A percentile compares a stretch with the other conserved stretches of the same genome.
Evolutionary conservation across 352 stramenopile genomes (phyloP).

Genomic region (Globisporangium radiosum): DNA sequence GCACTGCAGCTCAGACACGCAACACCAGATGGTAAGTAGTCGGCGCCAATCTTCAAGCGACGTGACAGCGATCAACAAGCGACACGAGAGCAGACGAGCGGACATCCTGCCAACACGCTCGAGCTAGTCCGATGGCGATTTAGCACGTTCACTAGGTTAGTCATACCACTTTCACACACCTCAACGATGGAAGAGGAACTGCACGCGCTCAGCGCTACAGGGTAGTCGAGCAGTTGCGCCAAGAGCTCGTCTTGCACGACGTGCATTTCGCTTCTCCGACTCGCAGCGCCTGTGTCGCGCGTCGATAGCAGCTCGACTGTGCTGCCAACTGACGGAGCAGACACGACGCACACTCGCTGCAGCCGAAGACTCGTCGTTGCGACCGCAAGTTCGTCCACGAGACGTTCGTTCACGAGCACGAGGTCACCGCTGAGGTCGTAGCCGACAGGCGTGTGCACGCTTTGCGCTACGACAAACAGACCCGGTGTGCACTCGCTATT

Average conservation of each 20-base stretch:
- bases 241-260: conserved; percentile 32
- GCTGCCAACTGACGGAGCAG: no score
- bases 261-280: not conserved
- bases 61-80: no score
- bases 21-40: no score
- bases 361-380: conserved; percentile 16
- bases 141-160: no score
- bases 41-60: no score
- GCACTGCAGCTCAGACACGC: no score
- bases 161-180: conserved; percentile 16
- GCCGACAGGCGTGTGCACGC: not conserved
- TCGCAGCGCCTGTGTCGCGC: not conserved
- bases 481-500: not conserved
- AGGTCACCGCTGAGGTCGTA: conserved; percentile 1
- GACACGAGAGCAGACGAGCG: no score
- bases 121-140: no score
- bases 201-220: conserved; percentile 55
- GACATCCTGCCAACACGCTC: no score
- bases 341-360: not conserved
- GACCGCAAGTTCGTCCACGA: conserved; percentile 14
- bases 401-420: conserved; percentile 25
- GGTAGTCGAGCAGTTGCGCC: conserved; percentile 53
- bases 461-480: not conserved
- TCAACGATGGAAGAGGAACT: conserved; percentile 43
- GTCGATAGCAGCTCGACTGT: no score